Percentiles rank a stretch among this genome's conserved stretches.
phyloP scores from a whole-genome alignment of 768 basidiomycete species.

The Xerocomellus intermedius region DNA sequence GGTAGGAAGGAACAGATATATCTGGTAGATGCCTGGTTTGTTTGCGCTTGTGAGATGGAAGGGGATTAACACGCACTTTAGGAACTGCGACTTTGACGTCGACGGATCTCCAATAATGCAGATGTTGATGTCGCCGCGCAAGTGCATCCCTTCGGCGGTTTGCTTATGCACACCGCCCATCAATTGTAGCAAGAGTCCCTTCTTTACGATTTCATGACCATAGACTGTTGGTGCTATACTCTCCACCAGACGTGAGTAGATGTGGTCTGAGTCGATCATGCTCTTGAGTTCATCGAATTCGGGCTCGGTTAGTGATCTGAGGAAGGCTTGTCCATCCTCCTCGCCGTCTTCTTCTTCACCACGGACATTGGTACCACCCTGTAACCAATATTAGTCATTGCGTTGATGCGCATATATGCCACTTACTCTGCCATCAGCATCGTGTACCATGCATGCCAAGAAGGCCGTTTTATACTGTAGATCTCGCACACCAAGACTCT shows the following conservation, averaged over 20 bases:
- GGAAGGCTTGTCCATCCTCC: constrained; percentile 78
- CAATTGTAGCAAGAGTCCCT: constrained; percentile 90
- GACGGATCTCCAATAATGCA: constrained; percentile 97
- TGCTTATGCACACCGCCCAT: constrained; percentile 99
- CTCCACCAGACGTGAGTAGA: constrained; percentile 89
- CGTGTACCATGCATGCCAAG: constrained; percentile 95
- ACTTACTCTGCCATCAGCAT: constrained; percentile 83
- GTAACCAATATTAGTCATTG: constrained; percentile 1
- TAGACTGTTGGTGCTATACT: constrained; percentile 98
- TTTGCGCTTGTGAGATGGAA: neutral
- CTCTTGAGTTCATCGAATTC: constrained; percentile 92
- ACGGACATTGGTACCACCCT: constrained; percentile 86
- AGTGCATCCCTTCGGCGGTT: constrained; percentile 93
- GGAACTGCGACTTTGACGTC: constrained; percentile 97
- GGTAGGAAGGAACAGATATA: constrained; percentile 98
- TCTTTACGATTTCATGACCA: constrained; percentile 99
- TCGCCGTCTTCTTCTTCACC: constrained; percentile 84
- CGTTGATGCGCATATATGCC: neutral
- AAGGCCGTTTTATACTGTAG: constrained; percentile 99
- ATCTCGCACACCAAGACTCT: constrained; percentile 92
- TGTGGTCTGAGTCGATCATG: constrained; percentile 94
- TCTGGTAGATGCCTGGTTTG: constrained; percentile 40
- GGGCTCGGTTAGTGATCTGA: constrained; percentile 85
- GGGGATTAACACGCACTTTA: constrained; percentile 65
- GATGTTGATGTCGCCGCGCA: constrained; percentile 98